phyloP scores from a whole-genome alignment of 495 filamentous ascomycete species.

The Antarctomyces pellizariae region DNA sequence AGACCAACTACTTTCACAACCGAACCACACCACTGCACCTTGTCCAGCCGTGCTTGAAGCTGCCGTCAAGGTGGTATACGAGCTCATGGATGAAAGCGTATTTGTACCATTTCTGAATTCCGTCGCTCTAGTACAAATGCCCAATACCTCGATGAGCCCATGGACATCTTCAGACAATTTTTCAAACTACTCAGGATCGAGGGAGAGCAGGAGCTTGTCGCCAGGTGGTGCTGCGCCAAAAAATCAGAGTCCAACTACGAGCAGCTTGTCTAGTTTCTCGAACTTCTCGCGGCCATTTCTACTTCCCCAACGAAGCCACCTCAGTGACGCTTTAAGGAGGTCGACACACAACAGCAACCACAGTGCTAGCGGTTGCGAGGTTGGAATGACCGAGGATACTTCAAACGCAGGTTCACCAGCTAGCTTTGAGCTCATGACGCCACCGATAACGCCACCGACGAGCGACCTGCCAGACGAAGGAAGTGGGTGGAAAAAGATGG shows the following conservation, averaged over 20 bases:
- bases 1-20: conserved; percentile 47
- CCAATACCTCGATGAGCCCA: conserved; percentile 12
- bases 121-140: conserved; percentile 17
- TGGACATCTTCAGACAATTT: conserved; percentile 17
- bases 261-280: too few relatives aligned
- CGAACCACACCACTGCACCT: conserved; percentile 40
- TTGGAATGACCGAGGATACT: conserved; percentile 28
- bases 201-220: too few relatives aligned
- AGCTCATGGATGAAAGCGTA: conserved; percentile 93
- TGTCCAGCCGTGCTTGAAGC: conserved; percentile 54
- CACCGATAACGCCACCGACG: conserved; percentile 63
- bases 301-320: too few relatives aligned
- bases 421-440: conserved; percentile 54
- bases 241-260: conserved; percentile 13
- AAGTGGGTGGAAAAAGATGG: conserved; percentile 67
- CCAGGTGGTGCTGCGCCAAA: too few relatives aligned
- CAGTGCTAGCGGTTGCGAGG: too few relatives aligned
- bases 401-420: conserved; percentile 25
- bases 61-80: conserved; percentile 81
- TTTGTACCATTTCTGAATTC: conserved; percentile 60
- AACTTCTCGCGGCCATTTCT: too few relatives aligned
- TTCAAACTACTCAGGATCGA: too few relatives aligned
- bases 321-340: too few relatives aligned
- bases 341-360: too few relatives aligned
- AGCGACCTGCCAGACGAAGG: conserved; percentile 17